A percentile compares a stretch with the other conserved stretches of the same genome.
These are phyloP conservation scores for Aspergillus tamarii DNA, from an alignment of 2,329 filamentous ascomycete species.

Conservation along the genomic window DNA sequence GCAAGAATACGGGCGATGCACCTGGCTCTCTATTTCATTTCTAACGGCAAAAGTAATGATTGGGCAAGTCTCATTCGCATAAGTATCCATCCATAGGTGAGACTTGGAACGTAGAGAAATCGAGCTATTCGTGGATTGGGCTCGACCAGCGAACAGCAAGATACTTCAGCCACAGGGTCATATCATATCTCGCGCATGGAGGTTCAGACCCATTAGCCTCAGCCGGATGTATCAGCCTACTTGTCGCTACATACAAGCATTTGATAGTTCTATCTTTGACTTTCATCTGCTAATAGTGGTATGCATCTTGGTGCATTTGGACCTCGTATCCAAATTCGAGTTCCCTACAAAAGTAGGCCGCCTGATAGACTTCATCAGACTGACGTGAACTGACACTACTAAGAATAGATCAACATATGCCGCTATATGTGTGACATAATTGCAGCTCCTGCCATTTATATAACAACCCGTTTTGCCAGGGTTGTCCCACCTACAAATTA, in stretches of 20 bases:
- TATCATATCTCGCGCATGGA: not conserved
- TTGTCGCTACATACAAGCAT: not conserved
- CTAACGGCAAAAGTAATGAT: not conserved
- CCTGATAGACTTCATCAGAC: not conserved
- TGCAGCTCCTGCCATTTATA: not conserved
- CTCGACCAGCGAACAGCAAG: no score
- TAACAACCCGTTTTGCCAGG: not conserved
- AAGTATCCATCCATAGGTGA: not conserved
- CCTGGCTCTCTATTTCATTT: not conserved
- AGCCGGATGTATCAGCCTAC: no score
- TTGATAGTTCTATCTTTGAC: not conserved
- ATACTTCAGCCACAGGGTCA: not conserved
- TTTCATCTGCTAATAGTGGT: no score
- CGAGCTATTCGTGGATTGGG: not conserved
- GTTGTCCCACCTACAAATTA: not conserved
- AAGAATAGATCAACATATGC: rapidly evolving
- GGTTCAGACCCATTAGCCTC: no score
- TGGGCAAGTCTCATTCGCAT: not conserved
- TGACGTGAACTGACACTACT: not conserved
- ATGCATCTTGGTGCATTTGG: not conserved
- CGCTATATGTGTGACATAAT: no score
- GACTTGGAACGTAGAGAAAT: not conserved
- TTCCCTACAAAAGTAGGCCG: not conserved
- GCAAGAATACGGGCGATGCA: not conserved
- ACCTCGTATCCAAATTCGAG: not conserved